Evolutionary conservation across 2,329 filamentous ascomycete species (phyloP).

Genomic region (Graphium sp.): DNA sequence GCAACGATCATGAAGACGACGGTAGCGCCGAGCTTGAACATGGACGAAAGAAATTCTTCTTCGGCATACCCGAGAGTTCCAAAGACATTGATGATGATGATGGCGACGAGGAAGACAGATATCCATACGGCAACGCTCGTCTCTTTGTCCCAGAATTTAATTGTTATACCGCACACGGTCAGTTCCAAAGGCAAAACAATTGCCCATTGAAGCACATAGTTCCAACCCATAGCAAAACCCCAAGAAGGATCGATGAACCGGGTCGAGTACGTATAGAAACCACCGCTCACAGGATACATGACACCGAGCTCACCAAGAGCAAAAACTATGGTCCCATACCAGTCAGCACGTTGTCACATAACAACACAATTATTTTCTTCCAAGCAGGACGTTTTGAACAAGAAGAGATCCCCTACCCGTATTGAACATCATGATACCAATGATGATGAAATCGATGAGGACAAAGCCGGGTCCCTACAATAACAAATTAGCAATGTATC

Average conservation of each 20-base stretch:
- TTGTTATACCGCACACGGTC: conserved; percentile 30
- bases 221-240: conserved; percentile 37
- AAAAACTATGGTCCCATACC: conserved; percentile 20
- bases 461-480: conserved; percentile 20
- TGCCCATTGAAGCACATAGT: conserved; percentile 32
- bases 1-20: conserved; percentile 46
- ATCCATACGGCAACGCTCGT: conserved; percentile 33
- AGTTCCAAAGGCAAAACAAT: conserved; percentile 31
- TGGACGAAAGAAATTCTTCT: conserved; percentile 38
- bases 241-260: conserved; percentile 47
- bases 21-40: conserved; percentile 38
- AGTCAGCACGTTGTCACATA: no score
- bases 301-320: conserved; percentile 45
- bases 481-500: conserved; percentile 3
- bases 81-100: conserved; percentile 35
- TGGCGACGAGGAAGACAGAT: conserved; percentile 29
- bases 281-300: conserved; percentile 44
- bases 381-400: not conserved
- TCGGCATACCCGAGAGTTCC: conserved; percentile 34
- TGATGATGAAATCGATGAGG: conserved; percentile 33
- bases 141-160: conserved; percentile 30
- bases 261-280: conserved; percentile 43
- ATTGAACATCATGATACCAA: conserved; percentile 45
- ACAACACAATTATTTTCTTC: no score
- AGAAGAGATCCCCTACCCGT: conserved; percentile 16